phyloP scores from a whole-genome alignment of 495 filamentous ascomycete species.

The Talaromyces thailandensis region DNA sequence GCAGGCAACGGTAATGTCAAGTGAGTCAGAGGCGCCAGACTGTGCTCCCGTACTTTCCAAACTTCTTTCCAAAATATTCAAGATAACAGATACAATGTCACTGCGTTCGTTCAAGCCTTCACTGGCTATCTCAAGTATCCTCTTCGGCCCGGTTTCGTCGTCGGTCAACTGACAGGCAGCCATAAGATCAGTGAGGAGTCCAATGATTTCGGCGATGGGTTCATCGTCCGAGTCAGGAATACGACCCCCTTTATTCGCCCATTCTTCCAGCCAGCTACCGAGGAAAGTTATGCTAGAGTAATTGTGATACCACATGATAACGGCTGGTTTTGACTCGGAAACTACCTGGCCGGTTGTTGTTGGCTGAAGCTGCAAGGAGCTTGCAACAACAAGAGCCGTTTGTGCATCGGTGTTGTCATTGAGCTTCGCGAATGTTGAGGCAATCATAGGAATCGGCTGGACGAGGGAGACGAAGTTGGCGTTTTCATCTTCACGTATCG shows the following conservation, averaged over 20 bases:
- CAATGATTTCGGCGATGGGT: slow-evolving; percentile 53
- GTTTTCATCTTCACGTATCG: slow-evolving; percentile 77
- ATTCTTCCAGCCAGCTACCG: slow-evolving; percentile 61
- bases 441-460: slow-evolving; percentile 33
- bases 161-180: slow-evolving; percentile 19
- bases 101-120: slow-evolving; percentile 61
- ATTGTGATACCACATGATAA: slow-evolving; percentile 58
- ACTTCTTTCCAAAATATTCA: slow-evolving; percentile 74
- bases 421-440: slow-evolving; percentile 13
- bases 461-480: slow-evolving; percentile 47
- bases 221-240: slow-evolving; percentile 32
- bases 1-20: slow-evolving; percentile 62
- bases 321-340: slow-evolving; percentile 53
- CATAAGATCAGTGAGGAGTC: slow-evolving; percentile 50
- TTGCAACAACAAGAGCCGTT: slow-evolving; percentile 29
- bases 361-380: slow-evolving; percentile 39
- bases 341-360: slow-evolving; percentile 63
- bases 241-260: slow-evolving; percentile 30
- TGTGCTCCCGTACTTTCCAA: slow-evolving; percentile 52
- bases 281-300: slow-evolving; percentile 74
- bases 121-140: slow-evolving; percentile 61
- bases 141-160: slow-evolving; percentile 30
- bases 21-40: slow-evolving; percentile 37
- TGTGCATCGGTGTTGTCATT: slow-evolving; percentile 12
- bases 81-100: slow-evolving; percentile 73